These are phyloP conservation scores for Wallacemonas sp. DNA, from an alignment of 208 protist species.

Conservation along the genomic window DNA sequence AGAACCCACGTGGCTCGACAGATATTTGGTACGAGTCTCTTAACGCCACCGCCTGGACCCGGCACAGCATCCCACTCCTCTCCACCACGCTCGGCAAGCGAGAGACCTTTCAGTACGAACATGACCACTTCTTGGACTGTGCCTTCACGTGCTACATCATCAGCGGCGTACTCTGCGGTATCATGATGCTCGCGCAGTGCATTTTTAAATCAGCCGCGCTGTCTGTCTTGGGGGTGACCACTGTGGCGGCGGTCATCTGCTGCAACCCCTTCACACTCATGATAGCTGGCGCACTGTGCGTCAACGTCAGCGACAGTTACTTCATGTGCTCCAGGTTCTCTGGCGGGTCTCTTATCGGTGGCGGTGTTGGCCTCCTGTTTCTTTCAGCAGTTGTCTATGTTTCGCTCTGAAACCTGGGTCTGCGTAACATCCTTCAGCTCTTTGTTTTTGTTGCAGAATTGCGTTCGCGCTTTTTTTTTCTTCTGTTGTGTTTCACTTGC, in stretches of 20 bases:
- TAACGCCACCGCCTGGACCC: conserved; percentile 42
- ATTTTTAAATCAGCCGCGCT: conserved; percentile 47
- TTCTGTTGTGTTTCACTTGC: background rate
- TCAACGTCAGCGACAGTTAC: conserved; percentile 44
- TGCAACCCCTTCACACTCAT: conserved; percentile 80
- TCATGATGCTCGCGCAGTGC: conserved; percentile 65
- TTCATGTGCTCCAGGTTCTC: conserved; percentile 68
- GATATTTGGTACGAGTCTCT: conserved; percentile 52
- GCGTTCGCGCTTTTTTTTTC: background rate
- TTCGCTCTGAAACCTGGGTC: conserved; percentile 37
- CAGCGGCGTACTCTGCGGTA: conserved; percentile 42
- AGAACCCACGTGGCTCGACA: conserved; percentile 49
- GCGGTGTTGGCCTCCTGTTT: conserved; percentile 58
- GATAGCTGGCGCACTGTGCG: conserved; percentile 63
- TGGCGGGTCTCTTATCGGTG: conserved; percentile 73
- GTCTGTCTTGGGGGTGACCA: conserved; percentile 63
- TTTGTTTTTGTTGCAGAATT: conserved; percentile 13
- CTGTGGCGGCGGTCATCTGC: conserved; percentile 46
- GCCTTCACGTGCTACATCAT: conserved; percentile 57
- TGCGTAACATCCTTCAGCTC: conserved; percentile 13
- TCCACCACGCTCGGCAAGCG: conserved; percentile 24
- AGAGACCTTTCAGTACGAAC: conserved; percentile 27
- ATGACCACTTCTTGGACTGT: conserved; percentile 70
- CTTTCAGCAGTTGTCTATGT: conserved; percentile 64
- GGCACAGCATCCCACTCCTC: conserved; percentile 69